Base-by-base conservation (phyloP, 805 yeast genomes). In the Ogataea methanolica region DNA sequence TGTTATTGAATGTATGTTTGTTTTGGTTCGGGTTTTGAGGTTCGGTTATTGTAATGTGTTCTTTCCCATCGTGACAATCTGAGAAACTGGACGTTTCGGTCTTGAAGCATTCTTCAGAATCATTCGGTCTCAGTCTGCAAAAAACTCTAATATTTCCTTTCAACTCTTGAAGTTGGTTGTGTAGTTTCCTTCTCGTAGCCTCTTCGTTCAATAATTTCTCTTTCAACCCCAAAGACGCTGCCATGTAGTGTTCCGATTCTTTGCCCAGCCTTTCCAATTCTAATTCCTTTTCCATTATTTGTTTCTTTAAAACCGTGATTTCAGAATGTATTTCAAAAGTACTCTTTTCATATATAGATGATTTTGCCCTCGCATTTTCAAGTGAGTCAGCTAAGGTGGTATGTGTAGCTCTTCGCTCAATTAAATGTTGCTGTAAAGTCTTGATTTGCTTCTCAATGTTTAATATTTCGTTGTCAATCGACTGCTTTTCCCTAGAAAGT, bases 131-230 rank as follows among this genome's bases (percentile, higher is more conserved):
- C 5, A 92, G 73, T 36, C 99, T 74, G 61, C 97, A 92, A 57
- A 84, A 88, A 0, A 92, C 97, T 41, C 98, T 69, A 33, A 94
- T 90, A 58, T 89, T 94, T 1, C 99, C 98, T 64, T 90, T 87
- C 36, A 92, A 64, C 50, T 88, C 96, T 63, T 90, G 97, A 6
- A 92, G 69, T 51, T 72, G 74, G 59, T 88, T 83, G 59, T 89
- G 97, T 1, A 87, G 62, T 14, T 67, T 58, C 9, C 96, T 70
- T 50, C 97, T 71, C 35, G 41, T 49, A 29, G 44, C 50, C 21
- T 61, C 64, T 40, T 67, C 67, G 33, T 58, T 57, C n/a, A 57
- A 43, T 5, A 71, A 53, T 23, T 64, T 52, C 0, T 42, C 49
- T 48, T 67, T 60, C 21, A 68, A 62, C 5, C 50, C 44, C 16